A percentile compares a stretch with the other conserved stretches of the same genome.
These are phyloP conservation scores for Pyrus communis DNA, from an alignment of 306 rosid species.

Conservation along the genomic window DNA sequence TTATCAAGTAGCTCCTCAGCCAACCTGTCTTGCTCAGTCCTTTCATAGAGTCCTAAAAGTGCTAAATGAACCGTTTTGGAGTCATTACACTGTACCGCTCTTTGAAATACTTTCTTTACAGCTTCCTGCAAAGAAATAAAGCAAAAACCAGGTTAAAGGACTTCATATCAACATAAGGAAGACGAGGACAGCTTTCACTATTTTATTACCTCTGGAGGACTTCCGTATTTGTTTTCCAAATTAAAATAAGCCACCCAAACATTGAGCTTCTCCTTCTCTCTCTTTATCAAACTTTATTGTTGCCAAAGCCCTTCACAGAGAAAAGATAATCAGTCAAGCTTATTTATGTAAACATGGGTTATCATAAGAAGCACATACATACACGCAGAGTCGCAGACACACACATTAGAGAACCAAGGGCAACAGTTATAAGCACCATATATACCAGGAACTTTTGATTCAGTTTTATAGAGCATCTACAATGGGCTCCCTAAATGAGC, in stretches of 20 bases:
- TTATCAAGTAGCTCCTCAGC: slow-evolving; percentile 67
- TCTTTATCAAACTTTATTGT: slow-evolving; percentile 81
- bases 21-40: slow-evolving; percentile 64
- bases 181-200: neutral
- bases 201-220: slow-evolving; percentile 67
- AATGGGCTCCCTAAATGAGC: too few species aligned
- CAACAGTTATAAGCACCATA: neutral
- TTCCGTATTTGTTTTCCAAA: slow-evolving; percentile 79
- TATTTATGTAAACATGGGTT: neutral
- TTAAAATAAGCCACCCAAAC: slow-evolving; percentile 89
- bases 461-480: neutral
- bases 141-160: slow-evolving; percentile 5
- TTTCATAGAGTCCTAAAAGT: slow-evolving; percentile 76
- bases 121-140: slow-evolving; percentile 53
- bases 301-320: slow-evolving; percentile 66
- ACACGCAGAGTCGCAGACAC: neutral
- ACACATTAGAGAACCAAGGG: neutral
- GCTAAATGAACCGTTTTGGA: slow-evolving; percentile 73
- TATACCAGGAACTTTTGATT: neutral
- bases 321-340: neutral
- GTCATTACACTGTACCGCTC: slow-evolving; percentile 75
- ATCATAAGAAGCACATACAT: neutral
- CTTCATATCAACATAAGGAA: neutral
- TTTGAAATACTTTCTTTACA: slow-evolving; percentile 61
- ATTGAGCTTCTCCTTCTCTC: slow-evolving; percentile 95